A percentile compares a stretch with the other conserved stretches of the same genome.
Evolutionary conservation across 1,139 yeast species (phyloP).

Genomic region (Maudiozyma humilis): DNA sequence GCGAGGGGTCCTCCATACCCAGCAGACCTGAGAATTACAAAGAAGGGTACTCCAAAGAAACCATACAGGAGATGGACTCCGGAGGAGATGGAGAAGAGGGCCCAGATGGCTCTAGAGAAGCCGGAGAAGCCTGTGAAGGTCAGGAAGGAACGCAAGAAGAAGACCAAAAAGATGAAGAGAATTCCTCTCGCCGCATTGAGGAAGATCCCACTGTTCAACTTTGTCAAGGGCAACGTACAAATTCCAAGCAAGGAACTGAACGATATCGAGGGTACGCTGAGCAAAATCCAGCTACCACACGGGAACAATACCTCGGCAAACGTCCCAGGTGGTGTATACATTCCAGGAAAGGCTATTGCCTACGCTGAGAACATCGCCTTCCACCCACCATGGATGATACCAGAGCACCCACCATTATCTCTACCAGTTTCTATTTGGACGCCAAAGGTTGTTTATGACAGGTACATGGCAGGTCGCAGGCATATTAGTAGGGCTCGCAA

Average conservation of each 20-base stretch:
- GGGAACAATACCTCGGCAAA: not conserved
- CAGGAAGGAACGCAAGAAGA: constrained; percentile 12
- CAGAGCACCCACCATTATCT: constrained; percentile 27
- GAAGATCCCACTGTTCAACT: constrained; percentile 26
- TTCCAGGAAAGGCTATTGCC: constrained; percentile 20
- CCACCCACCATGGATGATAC: constrained; percentile 30
- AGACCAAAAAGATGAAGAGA: constrained; percentile 17
- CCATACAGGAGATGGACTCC: constrained; percentile 30
- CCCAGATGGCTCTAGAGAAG: constrained; percentile 10
- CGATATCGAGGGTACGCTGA: constrained; percentile 12
- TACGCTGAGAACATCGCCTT: constrained; percentile 28
- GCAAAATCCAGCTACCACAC: constrained; percentile 5
- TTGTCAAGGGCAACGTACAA: constrained; percentile 12
- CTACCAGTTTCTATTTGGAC: constrained; percentile 28
- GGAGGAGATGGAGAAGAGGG: constrained; percentile 26
- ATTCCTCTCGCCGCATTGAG: constrained; percentile 22
- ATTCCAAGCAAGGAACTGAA: constrained; percentile 3
- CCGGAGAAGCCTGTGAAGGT: constrained; percentile 12
- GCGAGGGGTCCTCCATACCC: constrained; percentile 33
- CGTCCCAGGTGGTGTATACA: not conserved
- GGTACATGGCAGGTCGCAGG: not conserved
- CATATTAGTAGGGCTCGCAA: not conserved
- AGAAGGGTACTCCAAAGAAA: constrained; percentile 30
- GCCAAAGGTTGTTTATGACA: constrained; percentile 11
- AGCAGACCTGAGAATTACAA: constrained; percentile 26